phyloP scores from a whole-genome alignment of 768 basidiomycete species.

The Rhodosporidiobolus sp. region DNA sequence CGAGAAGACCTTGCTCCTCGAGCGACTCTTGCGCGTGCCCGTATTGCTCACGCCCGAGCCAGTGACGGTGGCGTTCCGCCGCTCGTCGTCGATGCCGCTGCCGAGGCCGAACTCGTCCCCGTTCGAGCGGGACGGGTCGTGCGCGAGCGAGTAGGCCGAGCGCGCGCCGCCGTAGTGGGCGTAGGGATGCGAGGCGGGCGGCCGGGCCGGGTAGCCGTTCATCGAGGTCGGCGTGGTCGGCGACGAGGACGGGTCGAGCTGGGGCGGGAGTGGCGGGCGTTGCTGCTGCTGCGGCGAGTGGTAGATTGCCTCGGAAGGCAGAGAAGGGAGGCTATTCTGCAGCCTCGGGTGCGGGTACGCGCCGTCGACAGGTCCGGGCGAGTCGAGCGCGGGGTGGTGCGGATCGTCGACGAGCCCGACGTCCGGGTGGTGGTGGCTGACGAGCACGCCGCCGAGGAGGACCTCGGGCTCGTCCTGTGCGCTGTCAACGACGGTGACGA shows the following conservation, averaged over 20 bases:
- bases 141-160: constrained; percentile 33
- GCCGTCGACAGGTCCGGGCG: no score
- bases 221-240: no score
- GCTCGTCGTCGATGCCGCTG: not conserved
- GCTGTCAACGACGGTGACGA: not conserved
- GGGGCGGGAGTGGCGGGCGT: not conserved
- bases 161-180: constrained; percentile 11
- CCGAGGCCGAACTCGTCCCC: not conserved
- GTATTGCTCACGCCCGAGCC: no score
- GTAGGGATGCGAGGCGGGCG: constrained; percentile 1
- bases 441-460: constrained; percentile 2
- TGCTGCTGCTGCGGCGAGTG: not conserved
- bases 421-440: no score
- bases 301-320: constrained; percentile 11
- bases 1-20: constrained; percentile 13
- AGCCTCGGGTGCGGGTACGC: not conserved
- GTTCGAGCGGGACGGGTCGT: not conserved
- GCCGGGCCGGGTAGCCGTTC: not conserved
- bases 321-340: constrained; percentile 20
- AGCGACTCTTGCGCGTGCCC: not conserved
- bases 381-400: not conserved
- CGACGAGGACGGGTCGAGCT: not conserved
- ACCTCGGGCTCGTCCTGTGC: constrained; percentile 18
- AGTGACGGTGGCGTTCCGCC: not conserved
- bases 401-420: not conserved